phyloP scores from a whole-genome alignment of 1,284 basidiomycete genomes.

The Naganishia sp. region DNA sequence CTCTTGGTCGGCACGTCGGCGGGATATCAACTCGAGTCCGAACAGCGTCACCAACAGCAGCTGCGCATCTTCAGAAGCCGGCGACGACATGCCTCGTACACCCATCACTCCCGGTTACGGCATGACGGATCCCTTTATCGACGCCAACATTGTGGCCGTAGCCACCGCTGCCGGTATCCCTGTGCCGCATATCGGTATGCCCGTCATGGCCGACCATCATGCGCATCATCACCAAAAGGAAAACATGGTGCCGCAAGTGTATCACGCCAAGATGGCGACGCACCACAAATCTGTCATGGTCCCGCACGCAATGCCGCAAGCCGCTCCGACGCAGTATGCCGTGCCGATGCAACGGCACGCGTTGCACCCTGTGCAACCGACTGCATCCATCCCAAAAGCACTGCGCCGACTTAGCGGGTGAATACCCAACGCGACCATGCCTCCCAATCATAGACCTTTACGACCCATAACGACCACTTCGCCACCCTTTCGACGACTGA shows the following conservation, averaged over 20 bases:
- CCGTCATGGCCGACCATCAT: conserved; percentile 2
- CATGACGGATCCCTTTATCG: conserved; percentile 40
- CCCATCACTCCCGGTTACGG: conserved; percentile 51
- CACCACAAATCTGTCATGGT: conserved; percentile 16
- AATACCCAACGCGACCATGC: neutral
- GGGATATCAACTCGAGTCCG: conserved; percentile 44
- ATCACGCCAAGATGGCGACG: conserved; percentile 22
- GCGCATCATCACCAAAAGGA: conserved; percentile 16
- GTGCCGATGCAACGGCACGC: conserved; percentile 22
- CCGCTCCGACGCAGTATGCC: conserved; percentile 7
- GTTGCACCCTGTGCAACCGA: conserved; percentile 20
- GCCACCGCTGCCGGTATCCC: conserved; percentile 28
- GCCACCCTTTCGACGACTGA: conserved; percentile 10
- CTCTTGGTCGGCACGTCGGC: conserved; percentile 38
- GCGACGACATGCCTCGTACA: conserved; percentile 51
- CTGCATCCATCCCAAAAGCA: conserved; percentile 18
- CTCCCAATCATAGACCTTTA: neutral
- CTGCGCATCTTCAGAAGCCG: conserved; percentile 51
- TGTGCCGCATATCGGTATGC: conserved; percentile 8
- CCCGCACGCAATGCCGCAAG: neutral
- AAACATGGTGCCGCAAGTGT: conserved; percentile 18
- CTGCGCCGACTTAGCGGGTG: conserved; percentile 19
- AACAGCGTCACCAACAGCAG: conserved; percentile 41
- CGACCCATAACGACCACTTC: conserved; percentile 14
- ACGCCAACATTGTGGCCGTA: conserved; percentile 13